phyloP scores from a whole-genome alignment of 2,329 filamentous ascomycete genomes.

The Rhexocercosporidium sp. region DNA sequence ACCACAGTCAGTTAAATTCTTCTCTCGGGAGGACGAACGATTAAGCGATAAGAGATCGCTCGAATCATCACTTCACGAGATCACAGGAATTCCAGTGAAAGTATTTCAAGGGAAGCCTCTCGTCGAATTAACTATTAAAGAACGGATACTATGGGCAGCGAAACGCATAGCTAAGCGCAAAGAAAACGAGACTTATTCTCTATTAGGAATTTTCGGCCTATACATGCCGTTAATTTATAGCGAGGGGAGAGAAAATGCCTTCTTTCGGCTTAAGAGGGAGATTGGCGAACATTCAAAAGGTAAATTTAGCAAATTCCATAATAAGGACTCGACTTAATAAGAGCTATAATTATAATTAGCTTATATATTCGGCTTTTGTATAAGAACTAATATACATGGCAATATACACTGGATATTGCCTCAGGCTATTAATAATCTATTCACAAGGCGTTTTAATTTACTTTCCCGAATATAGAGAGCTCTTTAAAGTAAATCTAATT shows the following conservation, averaged over 20 bases:
- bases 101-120: conserved; percentile 23
- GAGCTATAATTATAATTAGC: conserved; percentile 3
- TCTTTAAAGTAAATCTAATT: conserved; percentile 22
- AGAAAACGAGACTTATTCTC: conserved; percentile 47
- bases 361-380: conserved; percentile 11
- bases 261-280: conserved; percentile 43
- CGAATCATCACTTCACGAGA: conserved; percentile 19
- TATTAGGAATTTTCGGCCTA: conserved; percentile 51
- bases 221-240: conserved; percentile 51
- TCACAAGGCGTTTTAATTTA: conserved; percentile 29
- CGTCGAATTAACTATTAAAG: conserved; percentile 39
- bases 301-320: neutral
- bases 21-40: conserved; percentile 13
- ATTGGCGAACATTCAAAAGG: conserved; percentile 34
- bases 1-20: conserved; percentile 28
- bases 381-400: conserved; percentile 15
- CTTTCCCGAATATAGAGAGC: conserved; percentile 24
- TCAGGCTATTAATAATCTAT: conserved; percentile 27
- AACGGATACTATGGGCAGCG: conserved; percentile 12
- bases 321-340: neutral
- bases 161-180: conserved; percentile 41
- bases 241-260: conserved; percentile 43
- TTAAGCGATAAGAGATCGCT: conserved; percentile 26
- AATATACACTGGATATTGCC: conserved; percentile 18
- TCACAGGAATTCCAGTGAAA: conserved; percentile 21